These are phyloP conservation scores for Nakazawaea siamensis DNA, from an alignment of 805 yeast genomes.

Conservation along the genomic window DNA sequence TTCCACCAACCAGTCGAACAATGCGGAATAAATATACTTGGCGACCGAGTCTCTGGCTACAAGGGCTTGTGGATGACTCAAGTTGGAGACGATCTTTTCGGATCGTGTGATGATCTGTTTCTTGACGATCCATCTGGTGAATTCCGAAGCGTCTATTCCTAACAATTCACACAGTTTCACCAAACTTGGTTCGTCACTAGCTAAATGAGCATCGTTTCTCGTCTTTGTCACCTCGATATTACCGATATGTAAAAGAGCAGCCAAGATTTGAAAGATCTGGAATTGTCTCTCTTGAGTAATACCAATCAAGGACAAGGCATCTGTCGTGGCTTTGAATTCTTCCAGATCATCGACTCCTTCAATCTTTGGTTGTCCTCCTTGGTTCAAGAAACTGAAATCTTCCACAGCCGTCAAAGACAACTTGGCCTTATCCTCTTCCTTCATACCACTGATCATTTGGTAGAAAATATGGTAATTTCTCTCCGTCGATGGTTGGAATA, in stretches of 20 bases:
- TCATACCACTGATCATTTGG: conserved; percentile 74
- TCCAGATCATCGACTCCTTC: conserved; percentile 73
- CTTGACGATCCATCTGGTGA: conserved; percentile 88
- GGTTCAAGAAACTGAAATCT: conserved; percentile 77
- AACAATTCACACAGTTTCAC: conserved; percentile 76
- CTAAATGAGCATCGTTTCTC: conserved; percentile 71
- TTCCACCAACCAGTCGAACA: conserved; percentile 92
- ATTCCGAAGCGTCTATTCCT: conserved; percentile 64
- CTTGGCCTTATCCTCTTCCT: conserved; percentile 41
- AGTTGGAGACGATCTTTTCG: conserved; percentile 81
- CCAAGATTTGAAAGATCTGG: conserved; percentile 68
- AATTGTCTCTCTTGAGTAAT: conserved; percentile 49
- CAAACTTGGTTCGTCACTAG: conserved; percentile 81
- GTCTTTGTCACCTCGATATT: conserved; percentile 83
- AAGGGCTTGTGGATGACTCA: conserved; percentile 73
- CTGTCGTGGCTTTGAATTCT: conserved; percentile 70
- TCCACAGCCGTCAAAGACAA: conserved; percentile 57
- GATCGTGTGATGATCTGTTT: conserved; percentile 89
- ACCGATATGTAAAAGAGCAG: conserved; percentile 89
- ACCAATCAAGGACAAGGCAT: conserved; percentile 76
- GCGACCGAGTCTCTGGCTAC: conserved; percentile 98
- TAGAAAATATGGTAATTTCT: conserved; percentile 94
- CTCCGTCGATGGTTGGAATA: conserved; percentile 85
- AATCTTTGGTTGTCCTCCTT: conserved; percentile 71
- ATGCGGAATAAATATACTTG: conserved; percentile 83